Evolutionary conservation across 331 rosid genomes (phyloP), one percentile per base, ranked within the genome.

Genomic region (Phaseolus coccineus): DNA sequence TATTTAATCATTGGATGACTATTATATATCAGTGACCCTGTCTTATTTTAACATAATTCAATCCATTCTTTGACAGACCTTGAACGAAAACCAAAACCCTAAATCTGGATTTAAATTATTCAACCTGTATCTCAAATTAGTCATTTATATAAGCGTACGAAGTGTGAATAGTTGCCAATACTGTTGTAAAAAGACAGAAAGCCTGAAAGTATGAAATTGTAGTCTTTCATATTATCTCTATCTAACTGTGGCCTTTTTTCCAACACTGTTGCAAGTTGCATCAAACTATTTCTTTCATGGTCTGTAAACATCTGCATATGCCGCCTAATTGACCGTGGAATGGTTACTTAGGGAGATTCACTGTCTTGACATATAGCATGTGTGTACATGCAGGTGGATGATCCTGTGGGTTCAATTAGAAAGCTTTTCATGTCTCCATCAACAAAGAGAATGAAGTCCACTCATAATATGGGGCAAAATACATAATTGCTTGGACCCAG

Each of bases 401-500:
- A 92, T 78, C 97, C 97, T 10, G 33, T 94, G 9, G 80, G 85
- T 76, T 94, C 98, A 1, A 87, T 92, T 66, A 84, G 93, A 71
- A 89, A 84, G 76, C 92, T 92, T 73, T 92, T 94, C 87, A 86
- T 14, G 83, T 92, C 93, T 84, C 91, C 96, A 50, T 79, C 97
- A 22, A 83, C 86, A 0, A 90, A 86, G 79, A 90, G 88, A 87
- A 67, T n/a, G 80, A 94, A 89, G 89, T 80, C 40, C 6, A 74
- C 83, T 80, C 82, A 72, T 69, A 64, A n/a, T 33, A 69, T 86
- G 15, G 82, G 39, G 73, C 86, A 79, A 42, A 81, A 74, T 68
- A 42, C 77, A 50, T 75, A 84, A 59, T 65, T 47, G 69, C 76
- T 56, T 46, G 40, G 35, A 22, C 78, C 51, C 56, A 30, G 56